Conservation (phyloP, 2,329 filamentous ascomycete species). For the Ophiostoma ips region DNA sequence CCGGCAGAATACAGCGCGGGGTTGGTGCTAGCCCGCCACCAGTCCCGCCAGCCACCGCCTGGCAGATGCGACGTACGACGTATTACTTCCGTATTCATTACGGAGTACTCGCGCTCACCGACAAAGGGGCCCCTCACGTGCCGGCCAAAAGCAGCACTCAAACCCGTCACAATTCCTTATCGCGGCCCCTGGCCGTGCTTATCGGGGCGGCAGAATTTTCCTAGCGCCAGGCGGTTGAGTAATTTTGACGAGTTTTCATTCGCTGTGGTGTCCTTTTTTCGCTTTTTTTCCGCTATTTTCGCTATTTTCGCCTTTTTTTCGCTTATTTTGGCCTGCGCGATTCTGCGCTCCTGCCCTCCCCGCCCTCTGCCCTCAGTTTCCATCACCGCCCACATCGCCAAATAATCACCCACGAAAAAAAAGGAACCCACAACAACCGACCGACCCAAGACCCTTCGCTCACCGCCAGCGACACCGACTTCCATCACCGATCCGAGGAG, state of each 20-base stretch:
- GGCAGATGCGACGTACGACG: too few species aligned
- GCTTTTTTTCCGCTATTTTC: conserved; percentile 4
- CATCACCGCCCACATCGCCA: conserved; percentile 12
- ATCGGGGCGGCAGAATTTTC: conserved; percentile 15
- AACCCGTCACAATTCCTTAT: conserved; percentile 3
- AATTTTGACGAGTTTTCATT: conserved; percentile 6
- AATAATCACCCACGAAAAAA: conserved; percentile 1
- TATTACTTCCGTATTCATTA: too few species aligned
- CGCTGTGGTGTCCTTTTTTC: not conserved
- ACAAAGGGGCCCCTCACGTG: conserved; percentile 2
- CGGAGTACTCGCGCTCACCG: too few species aligned
- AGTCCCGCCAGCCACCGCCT: conserved; percentile 2
- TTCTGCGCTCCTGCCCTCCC: conserved; percentile 5
- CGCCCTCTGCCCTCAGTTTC: conserved; percentile 3
- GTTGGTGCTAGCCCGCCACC: too few species aligned
- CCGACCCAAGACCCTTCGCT: not conserved
- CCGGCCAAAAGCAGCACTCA: too few species aligned
- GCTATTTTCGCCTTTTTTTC: not conserved
- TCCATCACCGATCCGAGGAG: not conserved
- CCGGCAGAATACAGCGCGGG: conserved; percentile 11
- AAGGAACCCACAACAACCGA: conserved; percentile 6
- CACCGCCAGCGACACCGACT: conserved; percentile 4
- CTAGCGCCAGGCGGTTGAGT: conserved; percentile 3
- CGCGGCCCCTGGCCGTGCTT: conserved; percentile 3
- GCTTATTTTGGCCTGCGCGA: conserved; percentile 5